Conservation (phyloP, 768 basidiomycete species). For the Panellus pusillus region DNA sequence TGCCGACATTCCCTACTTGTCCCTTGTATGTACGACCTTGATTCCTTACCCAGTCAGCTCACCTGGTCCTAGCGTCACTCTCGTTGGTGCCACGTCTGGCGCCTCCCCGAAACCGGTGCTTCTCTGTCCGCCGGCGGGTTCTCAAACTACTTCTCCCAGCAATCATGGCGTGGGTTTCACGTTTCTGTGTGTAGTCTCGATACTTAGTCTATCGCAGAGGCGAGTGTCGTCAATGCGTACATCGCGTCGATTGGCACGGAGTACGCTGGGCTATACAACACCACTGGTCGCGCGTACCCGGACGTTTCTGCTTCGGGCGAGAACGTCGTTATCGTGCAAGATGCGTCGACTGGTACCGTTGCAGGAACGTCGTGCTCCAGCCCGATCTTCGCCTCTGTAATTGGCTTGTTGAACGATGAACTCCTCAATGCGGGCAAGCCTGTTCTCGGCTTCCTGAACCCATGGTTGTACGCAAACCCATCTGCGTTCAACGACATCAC, state of each 20-base stretch:
- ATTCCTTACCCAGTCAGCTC: background rate
- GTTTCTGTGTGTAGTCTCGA: background rate
- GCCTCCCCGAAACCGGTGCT: conserved; percentile 39
- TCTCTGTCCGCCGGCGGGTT: conserved; percentile 53
- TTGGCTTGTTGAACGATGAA: conserved; percentile 46
- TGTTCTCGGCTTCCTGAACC: conserved; percentile 24
- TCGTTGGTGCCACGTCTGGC: conserved; percentile 41
- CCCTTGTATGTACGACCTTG: conserved; percentile 29
- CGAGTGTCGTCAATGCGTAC: conserved; percentile 16
- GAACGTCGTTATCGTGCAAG: conserved; percentile 21
- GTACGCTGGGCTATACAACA: conserved; percentile 18
- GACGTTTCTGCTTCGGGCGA: conserved; percentile 47
- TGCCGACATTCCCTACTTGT: conserved; percentile 47
- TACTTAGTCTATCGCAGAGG: background rate
- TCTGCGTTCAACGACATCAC: conserved; percentile 44
- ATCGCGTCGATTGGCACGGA: conserved; percentile 20
- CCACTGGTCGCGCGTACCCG: conserved; percentile 29
- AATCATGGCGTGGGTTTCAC: conserved; percentile 21
- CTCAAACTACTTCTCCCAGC: conserved; percentile 40
- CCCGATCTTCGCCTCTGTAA: conserved; percentile 48
- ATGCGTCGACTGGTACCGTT: conserved; percentile 26
- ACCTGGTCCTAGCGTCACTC: conserved; percentile 30
- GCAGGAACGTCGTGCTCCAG: conserved; percentile 49
- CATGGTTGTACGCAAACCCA: conserved; percentile 40
- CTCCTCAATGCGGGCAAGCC: conserved; percentile 34